Evolutionary conservation across 371 early-diverging fungal genomes (phyloP).

Genomic region (Mortierella sp.): DNA sequence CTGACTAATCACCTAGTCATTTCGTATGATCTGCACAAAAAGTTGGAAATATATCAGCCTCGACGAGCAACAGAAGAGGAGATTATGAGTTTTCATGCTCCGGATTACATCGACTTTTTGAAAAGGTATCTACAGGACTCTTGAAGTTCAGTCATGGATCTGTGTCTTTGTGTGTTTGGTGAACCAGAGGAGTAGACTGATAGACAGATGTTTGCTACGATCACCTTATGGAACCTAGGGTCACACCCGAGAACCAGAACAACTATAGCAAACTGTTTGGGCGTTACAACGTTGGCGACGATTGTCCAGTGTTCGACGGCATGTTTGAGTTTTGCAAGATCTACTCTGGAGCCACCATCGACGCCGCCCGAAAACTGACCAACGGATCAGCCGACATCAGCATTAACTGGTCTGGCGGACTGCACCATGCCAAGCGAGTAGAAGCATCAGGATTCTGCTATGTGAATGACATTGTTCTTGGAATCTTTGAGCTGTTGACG

Average conservation of each 20-base stretch:
- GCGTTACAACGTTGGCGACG: slow-evolving; percentile 93
- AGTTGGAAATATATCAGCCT: slow-evolving; percentile 92
- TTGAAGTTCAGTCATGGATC: neutral
- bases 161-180: too few relatives aligned
- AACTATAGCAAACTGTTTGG: slow-evolving; percentile 73
- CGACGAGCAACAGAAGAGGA: slow-evolving; percentile 95
- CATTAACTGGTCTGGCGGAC: slow-evolving; percentile 96
- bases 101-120: slow-evolving; percentile 98
- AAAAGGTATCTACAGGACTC: too few relatives aligned
- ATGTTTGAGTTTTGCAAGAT: slow-evolving; percentile 96
- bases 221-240: too few relatives aligned
- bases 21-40: slow-evolving; percentile 85
- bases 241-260: slow-evolving; percentile 91
- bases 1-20: slow-evolving; percentile 93
- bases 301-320: slow-evolving; percentile 98
- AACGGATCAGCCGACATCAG: slow-evolving; percentile 83
- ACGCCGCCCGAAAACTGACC: slow-evolving; percentile 84
- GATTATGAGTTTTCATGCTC: slow-evolving; percentile 94
- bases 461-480: slow-evolving; percentile 95
- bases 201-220: too few relatives aligned
- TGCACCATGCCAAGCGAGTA: slow-evolving; percentile 95
- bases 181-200: too few relatives aligned
- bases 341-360: slow-evolving; percentile 90
- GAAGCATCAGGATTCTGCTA: slow-evolving; percentile 97
- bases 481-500: slow-evolving; percentile 87